These are phyloP conservation scores for Prunus yedoensis DNA, from an alignment of 331 rosid genomes.

Conservation along the genomic window DNA sequence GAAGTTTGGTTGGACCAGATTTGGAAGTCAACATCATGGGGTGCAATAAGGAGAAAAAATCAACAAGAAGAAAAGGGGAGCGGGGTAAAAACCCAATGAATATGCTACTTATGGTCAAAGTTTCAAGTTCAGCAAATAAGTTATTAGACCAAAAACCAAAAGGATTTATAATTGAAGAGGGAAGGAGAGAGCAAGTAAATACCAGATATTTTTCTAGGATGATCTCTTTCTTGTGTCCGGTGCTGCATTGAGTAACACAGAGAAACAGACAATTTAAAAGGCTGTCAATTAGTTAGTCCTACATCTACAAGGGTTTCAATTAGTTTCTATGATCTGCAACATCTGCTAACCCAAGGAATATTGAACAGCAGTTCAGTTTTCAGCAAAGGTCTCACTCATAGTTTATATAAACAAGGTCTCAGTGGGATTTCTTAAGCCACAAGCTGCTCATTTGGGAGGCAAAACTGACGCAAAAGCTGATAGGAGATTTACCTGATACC, in stretches of 20 bases:
- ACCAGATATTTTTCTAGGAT: conserved; percentile 85
- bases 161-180: neutral
- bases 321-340: too few relatives aligned
- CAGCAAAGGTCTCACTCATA: too few relatives aligned
- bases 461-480: conserved; percentile 11
- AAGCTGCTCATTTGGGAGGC: neutral
- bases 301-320: too few relatives aligned
- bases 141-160: neutral
- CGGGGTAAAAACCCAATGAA: neutral
- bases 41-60: neutral
- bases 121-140: neutral
- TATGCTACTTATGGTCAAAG: neutral
- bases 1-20: neutral
- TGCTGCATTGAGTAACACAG: conserved; percentile 58
- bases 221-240: conserved; percentile 78
- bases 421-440: neutral
- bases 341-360: too few relatives aligned
- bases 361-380: too few relatives aligned
- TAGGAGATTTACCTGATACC: conserved; percentile 69
- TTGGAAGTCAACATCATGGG: neutral
- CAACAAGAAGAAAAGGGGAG: neutral
- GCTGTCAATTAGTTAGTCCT: too few relatives aligned
- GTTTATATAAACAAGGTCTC: too few relatives aligned
- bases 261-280: neutral
- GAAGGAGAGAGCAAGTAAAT: conserved; percentile 27